Conservation (phyloP, 768 basidiomycete genomes). For the Amanita rimosa region DNA sequence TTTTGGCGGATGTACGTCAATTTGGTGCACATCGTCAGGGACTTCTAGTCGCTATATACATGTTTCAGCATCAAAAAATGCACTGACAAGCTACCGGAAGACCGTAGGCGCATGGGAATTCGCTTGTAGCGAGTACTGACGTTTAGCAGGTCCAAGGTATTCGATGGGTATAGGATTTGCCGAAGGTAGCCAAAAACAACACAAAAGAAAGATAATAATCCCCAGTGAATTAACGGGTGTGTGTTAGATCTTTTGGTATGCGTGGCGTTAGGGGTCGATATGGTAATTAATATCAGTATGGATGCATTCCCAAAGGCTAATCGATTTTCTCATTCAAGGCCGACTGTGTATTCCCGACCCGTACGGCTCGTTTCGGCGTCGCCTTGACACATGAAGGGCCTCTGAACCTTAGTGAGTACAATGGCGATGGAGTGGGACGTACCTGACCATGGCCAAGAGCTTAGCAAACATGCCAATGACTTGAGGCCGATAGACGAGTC, state of each 20-base stretch:
- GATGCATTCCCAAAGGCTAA: not conserved
- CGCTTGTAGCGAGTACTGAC: not conserved
- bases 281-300: constrained; percentile 37
- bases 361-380: constrained; percentile 86
- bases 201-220: not conserved
- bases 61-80: constrained; percentile 66
- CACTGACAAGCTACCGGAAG: constrained; percentile 63
- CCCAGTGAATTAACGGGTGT: not conserved
- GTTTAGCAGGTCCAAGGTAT: constrained; percentile 63
- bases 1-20: constrained; percentile 74
- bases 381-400: constrained; percentile 77
- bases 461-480: constrained; percentile 62
- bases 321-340: constrained; percentile 34
- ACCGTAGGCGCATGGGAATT: constrained; percentile 37
- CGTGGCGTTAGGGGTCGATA: constrained; percentile 85
- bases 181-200: constrained; percentile 44
- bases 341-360: constrained; percentile 89
- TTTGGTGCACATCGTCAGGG: not conserved
- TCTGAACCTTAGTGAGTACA: constrained; percentile 61
- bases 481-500: constrained; percentile 59
- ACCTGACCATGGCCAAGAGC: constrained; percentile 24
- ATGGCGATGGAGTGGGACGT: not conserved
- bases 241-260: constrained; percentile 74
- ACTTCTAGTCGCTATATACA: not conserved
- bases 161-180: constrained; percentile 92